Conservation (phyloP, 164 flowering plant species). For the Protea cynaroides region DNA sequence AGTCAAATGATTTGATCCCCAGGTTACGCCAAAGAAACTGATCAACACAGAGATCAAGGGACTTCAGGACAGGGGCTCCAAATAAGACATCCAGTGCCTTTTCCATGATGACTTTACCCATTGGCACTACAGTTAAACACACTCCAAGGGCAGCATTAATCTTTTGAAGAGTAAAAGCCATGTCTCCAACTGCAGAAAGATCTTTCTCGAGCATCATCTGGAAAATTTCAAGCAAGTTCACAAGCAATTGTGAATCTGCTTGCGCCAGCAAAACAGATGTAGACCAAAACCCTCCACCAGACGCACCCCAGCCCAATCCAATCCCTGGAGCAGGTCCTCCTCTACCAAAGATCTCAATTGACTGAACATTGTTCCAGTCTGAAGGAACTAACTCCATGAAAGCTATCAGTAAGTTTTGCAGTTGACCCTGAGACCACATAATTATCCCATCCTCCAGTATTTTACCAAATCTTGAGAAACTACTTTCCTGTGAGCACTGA, state of each 20-base stretch:
- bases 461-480: constrained; percentile 36
- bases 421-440: constrained; percentile 32
- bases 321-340: constrained; percentile 98
- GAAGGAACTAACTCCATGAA: constrained; percentile 36
- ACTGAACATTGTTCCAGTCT: constrained; percentile 43
- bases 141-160: constrained; percentile 43
- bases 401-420: constrained; percentile 27
- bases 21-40: constrained; percentile 23
- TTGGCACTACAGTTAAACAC: constrained; percentile 55
- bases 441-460: constrained; percentile 56
- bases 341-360: constrained; percentile 68
- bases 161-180: constrained; percentile 19
- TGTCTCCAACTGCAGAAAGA: constrained; percentile 23
- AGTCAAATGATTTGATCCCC: constrained; percentile 25
- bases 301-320: constrained; percentile 91
- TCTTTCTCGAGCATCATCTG: constrained; percentile 16
- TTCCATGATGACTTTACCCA: constrained; percentile 43
- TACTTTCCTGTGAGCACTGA: constrained; percentile 10
- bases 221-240: constrained; percentile 44
- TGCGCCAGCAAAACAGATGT: constrained; percentile 41
- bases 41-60: constrained; percentile 34
- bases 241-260: constrained; percentile 50
- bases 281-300: constrained; percentile 95
- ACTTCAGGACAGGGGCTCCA: constrained; percentile 43
- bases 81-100: constrained; percentile 54